These are phyloP conservation scores for Chaetomium fimeti DNA, from an alignment of 495 filamentous ascomycete species.

Conservation along the genomic window DNA sequence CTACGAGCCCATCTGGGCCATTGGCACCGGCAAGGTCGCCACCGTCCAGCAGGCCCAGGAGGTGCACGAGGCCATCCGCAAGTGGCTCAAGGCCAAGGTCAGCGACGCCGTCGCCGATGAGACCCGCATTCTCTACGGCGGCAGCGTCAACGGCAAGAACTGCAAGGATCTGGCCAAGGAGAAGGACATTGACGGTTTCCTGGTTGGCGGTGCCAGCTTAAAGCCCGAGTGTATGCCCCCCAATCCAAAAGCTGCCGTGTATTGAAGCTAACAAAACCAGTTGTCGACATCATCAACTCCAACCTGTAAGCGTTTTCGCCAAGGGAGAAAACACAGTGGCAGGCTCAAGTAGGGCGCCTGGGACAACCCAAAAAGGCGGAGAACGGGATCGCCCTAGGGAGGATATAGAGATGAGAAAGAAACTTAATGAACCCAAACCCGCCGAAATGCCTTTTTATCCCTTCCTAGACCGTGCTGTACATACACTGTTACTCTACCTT, in stretches of 20 bases:
- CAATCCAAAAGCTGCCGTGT: too few relatives aligned
- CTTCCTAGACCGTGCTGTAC: neutral
- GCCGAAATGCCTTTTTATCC: neutral
- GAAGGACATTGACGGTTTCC: slow-evolving; percentile 94
- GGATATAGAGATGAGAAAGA: slow-evolving; percentile 20
- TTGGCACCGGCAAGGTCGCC: slow-evolving; percentile 97
- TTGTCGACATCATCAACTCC: slow-evolving; percentile 62
- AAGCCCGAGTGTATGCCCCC: slow-evolving; percentile 87
- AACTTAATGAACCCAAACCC: slow-evolving; percentile 5
- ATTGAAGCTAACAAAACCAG: slow-evolving; percentile 40
- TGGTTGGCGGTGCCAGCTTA: slow-evolving; percentile 95
- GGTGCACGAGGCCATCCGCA: slow-evolving; percentile 86
- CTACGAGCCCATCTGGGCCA: slow-evolving; percentile 99
- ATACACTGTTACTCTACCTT: slow-evolving; percentile 6
- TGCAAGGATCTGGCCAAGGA: slow-evolving; percentile 87
- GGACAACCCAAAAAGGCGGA: slow-evolving; percentile 12
- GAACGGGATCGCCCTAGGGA: slow-evolving; percentile 15
- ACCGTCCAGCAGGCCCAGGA: slow-evolving; percentile 92
- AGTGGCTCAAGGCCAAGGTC: slow-evolving; percentile 77
- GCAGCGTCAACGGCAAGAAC: slow-evolving; percentile 97
- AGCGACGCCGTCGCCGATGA: slow-evolving; percentile 67
- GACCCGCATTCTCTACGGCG: slow-evolving; percentile 92
- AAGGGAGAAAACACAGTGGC: neutral
- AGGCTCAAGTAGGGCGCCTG: slow-evolving; percentile 13
- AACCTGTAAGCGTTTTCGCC: slow-evolving; percentile 37